Conservation (phyloP, 169 alveolate genomes). For the Besnoitia besnoiti region DNA sequence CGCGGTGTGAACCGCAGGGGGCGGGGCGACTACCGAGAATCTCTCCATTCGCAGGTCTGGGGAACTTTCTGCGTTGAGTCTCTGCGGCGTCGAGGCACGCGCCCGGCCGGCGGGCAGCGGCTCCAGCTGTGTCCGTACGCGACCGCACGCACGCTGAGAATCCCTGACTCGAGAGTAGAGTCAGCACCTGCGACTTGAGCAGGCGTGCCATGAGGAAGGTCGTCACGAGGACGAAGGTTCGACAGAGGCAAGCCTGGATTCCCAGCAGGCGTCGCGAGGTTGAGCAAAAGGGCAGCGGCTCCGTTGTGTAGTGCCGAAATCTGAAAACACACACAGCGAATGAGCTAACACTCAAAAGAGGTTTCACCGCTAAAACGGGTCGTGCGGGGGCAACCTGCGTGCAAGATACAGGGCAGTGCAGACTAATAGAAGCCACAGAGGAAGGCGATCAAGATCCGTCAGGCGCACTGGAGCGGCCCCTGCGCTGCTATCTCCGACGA, state of each 20-base stretch:
- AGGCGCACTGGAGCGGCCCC: no score
- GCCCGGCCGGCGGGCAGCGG: background rate
- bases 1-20: background rate
- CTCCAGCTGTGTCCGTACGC: background rate
- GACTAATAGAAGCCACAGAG: no score
- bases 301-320: background rate
- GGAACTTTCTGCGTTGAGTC: background rate
- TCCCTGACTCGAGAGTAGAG: background rate
- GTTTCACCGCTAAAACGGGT: no score
- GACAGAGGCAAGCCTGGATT: background rate
- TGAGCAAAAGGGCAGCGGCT: background rate
- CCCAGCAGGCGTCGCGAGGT: background rate
- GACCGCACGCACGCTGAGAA: background rate
- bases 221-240: background rate
- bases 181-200: background rate
- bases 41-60: background rate
- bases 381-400: no score
- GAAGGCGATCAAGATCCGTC: no score
- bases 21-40: background rate
- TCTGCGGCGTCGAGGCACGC: background rate
- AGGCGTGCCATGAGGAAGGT: slow-evolving; percentile 8
- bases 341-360: background rate
- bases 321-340: background rate
- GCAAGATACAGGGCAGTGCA: no score
- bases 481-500: no score